Percentiles rank a stretch among this genome's conserved stretches.
Conservation (phyloP, 2,329 filamentous ascomycete genomes). For the Fusarium nisikadoi region DNA sequence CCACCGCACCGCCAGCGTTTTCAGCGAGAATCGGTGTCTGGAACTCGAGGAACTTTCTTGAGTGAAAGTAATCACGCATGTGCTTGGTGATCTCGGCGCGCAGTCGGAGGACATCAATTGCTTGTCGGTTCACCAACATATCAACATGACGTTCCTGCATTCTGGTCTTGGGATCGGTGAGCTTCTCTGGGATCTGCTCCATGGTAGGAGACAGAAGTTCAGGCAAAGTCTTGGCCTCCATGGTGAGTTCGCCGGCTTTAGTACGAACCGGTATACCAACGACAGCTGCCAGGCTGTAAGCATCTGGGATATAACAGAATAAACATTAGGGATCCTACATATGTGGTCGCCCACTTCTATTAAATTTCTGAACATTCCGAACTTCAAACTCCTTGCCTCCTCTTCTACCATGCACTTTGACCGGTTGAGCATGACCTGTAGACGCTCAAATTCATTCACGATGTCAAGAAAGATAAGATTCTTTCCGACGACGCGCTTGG, state of each 20-base stretch:
- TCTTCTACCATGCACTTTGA: constrained; percentile 56
- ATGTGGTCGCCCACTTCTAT: constrained; percentile 86
- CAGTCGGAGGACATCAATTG: constrained; percentile 76
- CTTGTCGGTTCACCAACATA: constrained; percentile 78
- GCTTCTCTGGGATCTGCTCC: constrained; percentile 77
- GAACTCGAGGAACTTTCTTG: constrained; percentile 82
- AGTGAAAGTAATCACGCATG: constrained; percentile 78
- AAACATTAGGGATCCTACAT: constrained; percentile 65
- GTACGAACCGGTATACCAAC: constrained; percentile 77
- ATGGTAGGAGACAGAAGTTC: constrained; percentile 80
- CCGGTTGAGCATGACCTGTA: constrained; percentile 83
- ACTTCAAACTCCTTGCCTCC: constrained; percentile 53
- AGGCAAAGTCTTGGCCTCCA: constrained; percentile 76
- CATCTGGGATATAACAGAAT: constrained; percentile 30
- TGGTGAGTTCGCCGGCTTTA: constrained; percentile 77
- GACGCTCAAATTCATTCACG: constrained; percentile 73
- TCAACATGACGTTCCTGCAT: constrained; percentile 86
- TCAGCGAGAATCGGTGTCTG: constrained; percentile 89
- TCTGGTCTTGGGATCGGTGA: constrained; percentile 77
- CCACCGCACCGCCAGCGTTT: constrained; percentile 85
- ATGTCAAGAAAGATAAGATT: constrained; percentile 89
- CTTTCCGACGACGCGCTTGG: constrained; percentile 76
- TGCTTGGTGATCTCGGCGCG: constrained; percentile 79
- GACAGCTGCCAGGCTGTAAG: constrained; percentile 63
- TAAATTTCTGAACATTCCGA: constrained; percentile 71